Conservation (phyloP, 148 eudicot genomes). For the Vaccinium corymbosum region DNA sequence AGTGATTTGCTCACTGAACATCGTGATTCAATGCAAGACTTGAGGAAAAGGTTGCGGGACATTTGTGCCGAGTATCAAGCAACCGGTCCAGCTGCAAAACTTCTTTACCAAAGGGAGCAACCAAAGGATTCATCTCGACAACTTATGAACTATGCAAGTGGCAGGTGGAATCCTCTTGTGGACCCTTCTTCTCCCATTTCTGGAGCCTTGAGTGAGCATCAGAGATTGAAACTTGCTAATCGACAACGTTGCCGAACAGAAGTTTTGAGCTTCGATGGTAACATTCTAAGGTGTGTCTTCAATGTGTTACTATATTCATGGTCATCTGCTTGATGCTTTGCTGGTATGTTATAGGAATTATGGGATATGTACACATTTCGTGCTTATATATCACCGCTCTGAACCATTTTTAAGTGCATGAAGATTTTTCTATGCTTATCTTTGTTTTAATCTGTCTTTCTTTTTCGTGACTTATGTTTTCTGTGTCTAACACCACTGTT, state of each 20-base stretch:
- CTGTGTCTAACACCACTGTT: neutral
- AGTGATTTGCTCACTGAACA: constrained; percentile 61
- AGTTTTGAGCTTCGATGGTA: constrained; percentile 90
- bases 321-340: constrained; percentile 7
- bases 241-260: constrained; percentile 73
- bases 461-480: neutral
- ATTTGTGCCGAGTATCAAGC: constrained; percentile 73
- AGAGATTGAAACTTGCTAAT: constrained; percentile 53
- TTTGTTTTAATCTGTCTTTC: neutral
- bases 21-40: constrained; percentile 79
- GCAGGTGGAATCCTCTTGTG: constrained; percentile 86
- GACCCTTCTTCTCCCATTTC: constrained; percentile 94
- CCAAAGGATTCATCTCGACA: constrained; percentile 51
- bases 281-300: constrained; percentile 58
- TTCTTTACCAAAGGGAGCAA: constrained; percentile 73
- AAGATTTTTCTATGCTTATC: neutral
- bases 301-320: constrained; percentile 12
- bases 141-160: constrained; percentile 90
- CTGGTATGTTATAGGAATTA: neutral
- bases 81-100: constrained; percentile 75
- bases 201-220: constrained; percentile 56
- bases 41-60: constrained; percentile 68
- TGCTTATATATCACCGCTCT: neutral
- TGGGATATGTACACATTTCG: neutral
- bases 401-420: neutral